Evolutionary conservation across 768 basidiomycete genomes (phyloP).

Genomic region (Tricholomella constricta): DNA sequence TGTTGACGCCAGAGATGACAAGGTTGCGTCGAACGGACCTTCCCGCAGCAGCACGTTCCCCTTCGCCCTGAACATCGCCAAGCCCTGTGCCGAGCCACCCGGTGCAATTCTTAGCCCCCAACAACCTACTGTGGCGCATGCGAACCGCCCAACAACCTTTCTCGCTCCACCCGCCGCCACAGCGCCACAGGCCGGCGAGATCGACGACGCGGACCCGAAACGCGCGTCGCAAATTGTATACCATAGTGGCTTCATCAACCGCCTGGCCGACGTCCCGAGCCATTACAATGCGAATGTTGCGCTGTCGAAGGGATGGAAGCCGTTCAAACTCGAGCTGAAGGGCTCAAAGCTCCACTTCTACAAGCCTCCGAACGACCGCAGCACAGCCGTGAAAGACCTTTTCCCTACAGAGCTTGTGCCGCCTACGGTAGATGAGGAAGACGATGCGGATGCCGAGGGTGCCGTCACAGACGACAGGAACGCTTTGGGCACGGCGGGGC

Average conservation of each 20-base stretch:
- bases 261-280: constrained; percentile 54
- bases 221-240: constrained; percentile 81
- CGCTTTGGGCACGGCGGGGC: constrained; percentile 9
- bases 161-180: constrained; percentile 53
- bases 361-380: constrained; percentile 76
- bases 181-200: constrained; percentile 39
- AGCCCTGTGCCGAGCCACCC: constrained; percentile 8
- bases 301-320: constrained; percentile 79
- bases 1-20: constrained; percentile 21
- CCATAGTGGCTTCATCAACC: constrained; percentile 76
- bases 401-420: constrained; percentile 71
- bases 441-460: constrained; percentile 23
- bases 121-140: constrained; percentile 3
- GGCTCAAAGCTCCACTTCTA: constrained; percentile 87
- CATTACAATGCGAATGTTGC: constrained; percentile 35
- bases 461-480: constrained; percentile 18
- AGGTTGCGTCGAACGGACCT: not conserved
- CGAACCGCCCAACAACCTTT: constrained; percentile 31
- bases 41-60: constrained; percentile 15
- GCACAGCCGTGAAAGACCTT: constrained; percentile 64
- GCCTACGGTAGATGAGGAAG: constrained; percentile 52
- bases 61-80: constrained; percentile 10
- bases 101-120: not conserved
- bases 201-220: constrained; percentile 40
- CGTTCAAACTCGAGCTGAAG: constrained; percentile 81